These are phyloP conservation scores for Sistotremastrum niveocremeum DNA, from an alignment of 768 basidiomycete genomes.

Conservation along the genomic window DNA sequence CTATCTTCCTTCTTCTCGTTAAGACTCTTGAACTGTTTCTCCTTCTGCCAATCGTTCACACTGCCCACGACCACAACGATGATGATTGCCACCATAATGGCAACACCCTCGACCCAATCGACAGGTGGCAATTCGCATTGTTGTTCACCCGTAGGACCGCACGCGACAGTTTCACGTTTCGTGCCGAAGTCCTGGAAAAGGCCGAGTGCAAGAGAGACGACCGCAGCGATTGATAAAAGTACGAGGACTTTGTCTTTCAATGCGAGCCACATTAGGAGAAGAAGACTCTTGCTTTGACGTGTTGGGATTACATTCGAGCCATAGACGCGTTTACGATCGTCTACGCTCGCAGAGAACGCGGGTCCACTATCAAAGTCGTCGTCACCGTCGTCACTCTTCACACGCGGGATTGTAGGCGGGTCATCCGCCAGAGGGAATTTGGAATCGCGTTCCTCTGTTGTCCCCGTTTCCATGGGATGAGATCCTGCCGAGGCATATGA, in stretches of 20 bases:
- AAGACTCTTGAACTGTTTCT: constrained; percentile 82
- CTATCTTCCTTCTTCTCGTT: constrained; percentile 96
- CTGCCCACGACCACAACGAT: constrained; percentile 75
- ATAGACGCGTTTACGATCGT: constrained; percentile 53
- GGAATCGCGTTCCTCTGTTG: constrained; percentile 7
- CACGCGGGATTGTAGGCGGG: constrained; percentile 4
- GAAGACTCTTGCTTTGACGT: constrained; percentile 53
- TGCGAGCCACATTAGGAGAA: constrained; percentile 74
- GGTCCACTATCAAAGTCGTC: constrained; percentile 11
- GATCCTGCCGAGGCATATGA: constrained; percentile 6
- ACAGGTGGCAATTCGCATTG: constrained; percentile 52
- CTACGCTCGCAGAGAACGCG: constrained; percentile 33
- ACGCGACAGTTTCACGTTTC: constrained; percentile 30
- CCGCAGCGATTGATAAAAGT: constrained; percentile 32
- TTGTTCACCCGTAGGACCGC: constrained; percentile 12
- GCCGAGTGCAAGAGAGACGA: constrained; percentile 86
- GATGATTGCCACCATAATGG: constrained; percentile 31
- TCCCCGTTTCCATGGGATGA: constrained; percentile 5
- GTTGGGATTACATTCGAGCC: constrained; percentile 65
- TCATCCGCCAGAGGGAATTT: constrained; percentile 21
- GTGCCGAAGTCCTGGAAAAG: constrained; percentile 88
- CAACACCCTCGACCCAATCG: constrained; percentile 86
- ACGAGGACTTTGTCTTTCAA: constrained; percentile 86
- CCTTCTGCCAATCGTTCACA: constrained; percentile 97
- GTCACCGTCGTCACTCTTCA: constrained; percentile 8